Evolutionary conservation across 306 rosid species (phyloP).

Genomic region (Geum urbanum): DNA sequence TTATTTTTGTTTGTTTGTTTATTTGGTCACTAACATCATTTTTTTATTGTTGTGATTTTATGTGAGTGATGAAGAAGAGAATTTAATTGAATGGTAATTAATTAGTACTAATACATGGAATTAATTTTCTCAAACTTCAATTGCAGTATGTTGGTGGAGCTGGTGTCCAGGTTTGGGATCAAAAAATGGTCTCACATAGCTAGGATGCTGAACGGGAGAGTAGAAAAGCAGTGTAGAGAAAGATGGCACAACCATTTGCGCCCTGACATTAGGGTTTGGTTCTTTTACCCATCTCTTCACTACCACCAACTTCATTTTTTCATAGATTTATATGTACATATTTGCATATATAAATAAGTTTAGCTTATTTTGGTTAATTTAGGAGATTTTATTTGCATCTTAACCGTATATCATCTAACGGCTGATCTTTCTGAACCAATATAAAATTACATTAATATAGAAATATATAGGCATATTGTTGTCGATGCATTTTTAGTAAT

Average conservation of each 20-base stretch:
- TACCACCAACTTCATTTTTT: not conserved
- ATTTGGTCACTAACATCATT: not conserved
- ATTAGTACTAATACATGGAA: not conserved
- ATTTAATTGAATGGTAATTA: not conserved
- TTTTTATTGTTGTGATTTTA: slow-evolving; percentile 1
- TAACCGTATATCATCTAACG: not conserved
- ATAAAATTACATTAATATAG: not conserved
- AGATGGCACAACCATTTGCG: slow-evolving; percentile 79
- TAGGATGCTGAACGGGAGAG: slow-evolving; percentile 37
- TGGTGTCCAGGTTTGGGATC: slow-evolving; percentile 44
- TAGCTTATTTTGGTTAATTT: not conserved
- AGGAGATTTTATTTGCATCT: not conserved
- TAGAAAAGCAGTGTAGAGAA: slow-evolving; percentile 74
- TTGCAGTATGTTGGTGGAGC: slow-evolving; percentile 40
- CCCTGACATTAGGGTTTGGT: slow-evolving; percentile 63
- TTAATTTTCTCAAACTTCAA: not conserved
- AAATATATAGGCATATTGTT: not conserved
- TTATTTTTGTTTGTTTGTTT: not conserved
- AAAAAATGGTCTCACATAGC: slow-evolving; percentile 71
- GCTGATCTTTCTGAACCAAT: not conserved
- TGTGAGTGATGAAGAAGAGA: not conserved
- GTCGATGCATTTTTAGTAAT: slow-evolving; percentile 18
- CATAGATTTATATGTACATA: not conserved
- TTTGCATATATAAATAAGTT: not conserved
- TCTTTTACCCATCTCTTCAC: not conserved